Evolutionary conservation across 805 yeast genomes (phyloP), one percentile per base, ranked within the genome.

Genomic region (Zygosaccharomyces bisporus): DNA sequence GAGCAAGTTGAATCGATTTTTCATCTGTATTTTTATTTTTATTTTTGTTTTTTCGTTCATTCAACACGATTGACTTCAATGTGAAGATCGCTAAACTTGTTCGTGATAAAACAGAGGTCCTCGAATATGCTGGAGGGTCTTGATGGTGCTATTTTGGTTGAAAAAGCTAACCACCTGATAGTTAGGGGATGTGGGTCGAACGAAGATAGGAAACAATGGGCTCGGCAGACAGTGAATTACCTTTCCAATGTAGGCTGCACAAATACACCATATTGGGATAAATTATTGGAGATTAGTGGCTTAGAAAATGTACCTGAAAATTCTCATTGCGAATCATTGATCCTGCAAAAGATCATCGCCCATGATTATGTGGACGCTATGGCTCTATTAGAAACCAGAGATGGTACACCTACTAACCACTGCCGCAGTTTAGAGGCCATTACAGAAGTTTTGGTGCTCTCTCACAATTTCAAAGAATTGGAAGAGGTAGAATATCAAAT

Each of bases 401-500:
- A 47, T 18, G 29, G 41, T 2, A 24, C 39, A 7, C n/a, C 43
- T 12, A 21, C 24, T 2, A 32, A 37, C 17, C 47, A 47, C 34
- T 56, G 44, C 19, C 46, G 41, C 30, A 52, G 51, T n/a, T 27
- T 57, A 17, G 61, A 60, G 34, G 23, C 19, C 7, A 47, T 53
- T 6, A 44, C 51, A 0, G 47, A 55, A 30, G 6, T 57, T 5
- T 34, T 51, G n/a, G 29, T 60, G 13, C 38, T 60, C 12, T 21
- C 50, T 1, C 43, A 44, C 14, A 49, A 56, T 30, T 60, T 48
- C 41, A 53, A 51, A 16, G 50, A 46, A 14, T 19, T 60, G 9
- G 59, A 56, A 24, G 63, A 58, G 34, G 29, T 62, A 4, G 58
- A 57, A n/a, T 49, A 55, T 27, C 47, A 58, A 25, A 9, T 59